Evolutionary conservation across 78 protist genomes (phyloP).

Genomic region (Diacronema lutheri): DNA sequence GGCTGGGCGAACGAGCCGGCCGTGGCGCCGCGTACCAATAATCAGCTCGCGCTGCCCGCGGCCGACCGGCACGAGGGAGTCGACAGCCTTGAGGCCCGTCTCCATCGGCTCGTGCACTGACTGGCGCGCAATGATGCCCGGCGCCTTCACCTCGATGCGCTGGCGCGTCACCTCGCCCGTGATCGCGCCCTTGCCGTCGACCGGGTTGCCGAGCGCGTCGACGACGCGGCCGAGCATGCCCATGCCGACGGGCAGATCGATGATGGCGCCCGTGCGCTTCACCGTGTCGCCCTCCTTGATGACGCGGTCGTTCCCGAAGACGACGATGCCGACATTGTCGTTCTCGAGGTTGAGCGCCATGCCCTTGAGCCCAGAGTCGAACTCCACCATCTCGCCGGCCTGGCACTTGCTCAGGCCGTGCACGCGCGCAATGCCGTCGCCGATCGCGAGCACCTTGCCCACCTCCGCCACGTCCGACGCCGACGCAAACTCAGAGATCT

Average conservation of each 20-base stretch:
- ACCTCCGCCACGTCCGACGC: conserved; percentile 43
- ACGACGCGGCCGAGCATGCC: conserved; percentile 71
- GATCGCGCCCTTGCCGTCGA: conserved; percentile 67
- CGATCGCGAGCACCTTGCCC: conserved; percentile 63
- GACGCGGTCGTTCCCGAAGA: conserved; percentile 63
- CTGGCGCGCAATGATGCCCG: conserved; percentile 60
- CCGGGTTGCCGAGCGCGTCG: conserved; percentile 65
- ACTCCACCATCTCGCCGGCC: conserved; percentile 78
- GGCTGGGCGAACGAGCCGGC: too few relatives aligned
- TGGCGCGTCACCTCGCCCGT: conserved; percentile 25
- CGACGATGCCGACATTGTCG: conserved; percentile 73
- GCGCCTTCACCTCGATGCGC: conserved; percentile 74
- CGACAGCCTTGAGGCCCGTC: conserved; percentile 77
- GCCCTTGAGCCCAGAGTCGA: conserved; percentile 57
- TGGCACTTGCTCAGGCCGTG: conserved; percentile 55
- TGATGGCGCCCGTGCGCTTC: conserved; percentile 74
- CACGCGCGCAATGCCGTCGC: conserved; percentile 73
- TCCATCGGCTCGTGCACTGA: conserved; percentile 80
- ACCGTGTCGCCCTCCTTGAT: conserved; percentile 71
- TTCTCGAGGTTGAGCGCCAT: conserved; percentile 74
- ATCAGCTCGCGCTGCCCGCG: conserved; percentile 85
- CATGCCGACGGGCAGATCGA: conserved; percentile 63
- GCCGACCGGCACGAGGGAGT: conserved; percentile 80
- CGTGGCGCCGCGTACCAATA: conserved; percentile 38
- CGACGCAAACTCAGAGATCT: conserved; percentile 4